phyloP scores from a whole-genome alignment of 371 early-diverging fungal genomes.

The Rhizopus microsporus region DNA sequence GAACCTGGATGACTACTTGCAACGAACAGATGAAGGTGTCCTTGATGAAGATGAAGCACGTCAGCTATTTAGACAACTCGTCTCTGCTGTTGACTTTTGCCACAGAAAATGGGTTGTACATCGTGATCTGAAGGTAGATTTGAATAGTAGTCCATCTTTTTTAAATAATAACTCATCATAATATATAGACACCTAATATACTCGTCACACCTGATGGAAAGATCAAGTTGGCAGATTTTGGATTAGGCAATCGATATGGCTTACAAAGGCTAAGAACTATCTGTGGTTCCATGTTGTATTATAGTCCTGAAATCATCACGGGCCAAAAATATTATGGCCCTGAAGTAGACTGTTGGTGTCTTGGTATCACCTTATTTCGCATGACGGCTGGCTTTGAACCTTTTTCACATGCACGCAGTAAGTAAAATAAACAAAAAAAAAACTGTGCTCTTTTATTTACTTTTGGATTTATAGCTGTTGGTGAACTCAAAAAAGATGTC shows the following conservation, averaged over 20 bases:
- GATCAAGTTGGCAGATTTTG: conserved; percentile 82
- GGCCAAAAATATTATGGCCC: conserved; percentile 65
- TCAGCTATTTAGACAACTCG: conserved; percentile 67
- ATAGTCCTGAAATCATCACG: conserved; percentile 67
- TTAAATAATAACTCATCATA: neutral
- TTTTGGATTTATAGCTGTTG: conserved; percentile 37
- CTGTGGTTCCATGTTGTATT: conserved; percentile 68
- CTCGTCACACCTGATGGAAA: conserved; percentile 50
- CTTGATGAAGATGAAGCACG: conserved; percentile 68
- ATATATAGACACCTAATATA: conserved; percentile 56
- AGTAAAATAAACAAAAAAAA: conserved; percentile 11
- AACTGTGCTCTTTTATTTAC: neutral
- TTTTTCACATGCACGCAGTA: conserved; percentile 67
- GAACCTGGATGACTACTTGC: conserved; percentile 60
- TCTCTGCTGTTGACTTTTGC: conserved; percentile 71
- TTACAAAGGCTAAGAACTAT: conserved; percentile 73
- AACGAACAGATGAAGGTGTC: conserved; percentile 35
- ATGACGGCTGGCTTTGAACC: conserved; percentile 91
- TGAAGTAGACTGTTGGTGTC: conserved; percentile 73
- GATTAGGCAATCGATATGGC: conserved; percentile 74
- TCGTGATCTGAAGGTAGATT: conserved; percentile 73
- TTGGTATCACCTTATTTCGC: conserved; percentile 92
- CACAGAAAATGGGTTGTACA: conserved; percentile 77
- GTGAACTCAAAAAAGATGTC: conserved; percentile 70
- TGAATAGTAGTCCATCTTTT: neutral